Evolutionary conservation across 805 yeast species (phyloP).

Genomic region (Nakazawaea ambrosiae): DNA sequence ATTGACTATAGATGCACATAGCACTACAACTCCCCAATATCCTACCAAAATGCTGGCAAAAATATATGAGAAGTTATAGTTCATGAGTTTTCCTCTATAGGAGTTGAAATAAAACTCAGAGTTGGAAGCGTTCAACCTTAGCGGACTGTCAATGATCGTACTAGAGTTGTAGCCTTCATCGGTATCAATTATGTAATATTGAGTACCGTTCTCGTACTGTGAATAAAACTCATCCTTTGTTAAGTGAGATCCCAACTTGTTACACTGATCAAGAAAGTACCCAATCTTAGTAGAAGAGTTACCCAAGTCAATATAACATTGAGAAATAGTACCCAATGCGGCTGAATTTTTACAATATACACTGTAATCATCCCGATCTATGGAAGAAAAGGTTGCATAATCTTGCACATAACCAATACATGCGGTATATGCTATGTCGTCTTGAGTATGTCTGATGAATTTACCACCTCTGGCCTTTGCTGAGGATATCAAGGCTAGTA

Average conservation of each 20-base stretch:
- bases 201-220: conserved; percentile 34
- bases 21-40: conserved; percentile 40
- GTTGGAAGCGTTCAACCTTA: conserved; percentile 11
- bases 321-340: conserved; percentile 22
- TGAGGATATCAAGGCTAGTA: neutral
- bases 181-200: conserved; percentile 22
- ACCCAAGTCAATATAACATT: conserved; percentile 17
- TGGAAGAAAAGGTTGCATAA: conserved; percentile 3
- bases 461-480: neutral
- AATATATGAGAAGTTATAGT: conserved; percentile 33
- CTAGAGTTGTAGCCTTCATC: conserved; percentile 25
- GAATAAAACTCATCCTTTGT: conserved; percentile 27
- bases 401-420: neutral
- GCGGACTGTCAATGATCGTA: conserved; percentile 28
- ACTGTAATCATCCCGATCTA: conserved; percentile 1
- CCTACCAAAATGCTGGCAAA: conserved; percentile 40
- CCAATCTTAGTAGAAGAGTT: conserved; percentile 14
- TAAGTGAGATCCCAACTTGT: conserved; percentile 18
- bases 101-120: conserved; percentile 16
- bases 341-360: conserved; percentile 21
- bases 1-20: conserved; percentile 33
- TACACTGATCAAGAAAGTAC: conserved; percentile 16
- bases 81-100: conserved; percentile 24
- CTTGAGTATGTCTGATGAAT: neutral
- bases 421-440: neutral